phyloP scores from a whole-genome alignment of 2,329 filamentous ascomycete genomes.

The Alternaria sp. region DNA sequence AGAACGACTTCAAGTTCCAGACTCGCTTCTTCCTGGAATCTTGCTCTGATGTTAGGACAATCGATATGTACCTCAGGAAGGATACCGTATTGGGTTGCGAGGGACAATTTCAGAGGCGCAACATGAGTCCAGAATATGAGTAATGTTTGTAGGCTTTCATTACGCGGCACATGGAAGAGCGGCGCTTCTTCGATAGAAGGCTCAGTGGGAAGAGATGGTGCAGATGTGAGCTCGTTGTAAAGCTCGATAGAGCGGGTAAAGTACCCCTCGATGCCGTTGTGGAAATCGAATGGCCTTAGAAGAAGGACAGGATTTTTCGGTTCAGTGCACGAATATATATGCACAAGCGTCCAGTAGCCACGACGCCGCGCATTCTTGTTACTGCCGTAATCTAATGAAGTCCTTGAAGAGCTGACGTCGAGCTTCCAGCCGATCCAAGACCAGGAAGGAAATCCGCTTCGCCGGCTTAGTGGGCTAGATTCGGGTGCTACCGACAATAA shows the following conservation, averaged over 20 bases:
- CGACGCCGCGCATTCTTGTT: too few relatives aligned
- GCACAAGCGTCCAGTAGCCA: background rate
- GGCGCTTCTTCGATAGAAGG: background rate
- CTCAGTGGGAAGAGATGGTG: background rate
- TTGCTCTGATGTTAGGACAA: background rate
- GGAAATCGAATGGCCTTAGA: rapidly evolving
- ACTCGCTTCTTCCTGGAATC: background rate
- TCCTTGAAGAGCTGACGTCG: rapidly evolving
- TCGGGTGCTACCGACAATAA: rapidly evolving
- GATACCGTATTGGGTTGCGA: too few relatives aligned
- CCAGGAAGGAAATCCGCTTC: background rate
- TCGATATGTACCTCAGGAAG: background rate
- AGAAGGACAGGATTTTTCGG: background rate
- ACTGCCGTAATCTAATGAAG: rapidly evolving
- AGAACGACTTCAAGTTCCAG: background rate
- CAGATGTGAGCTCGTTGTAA: background rate
- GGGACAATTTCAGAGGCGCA: too few relatives aligned
- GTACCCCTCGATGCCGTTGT: background rate
- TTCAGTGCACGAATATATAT: background rate
- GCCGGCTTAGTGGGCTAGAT: background rate
- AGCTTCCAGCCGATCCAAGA: background rate
- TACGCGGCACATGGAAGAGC: too few relatives aligned
- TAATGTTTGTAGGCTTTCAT: too few relatives aligned
- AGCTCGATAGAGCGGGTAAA: background rate
- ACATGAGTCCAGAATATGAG: background rate